phyloP scores from a whole-genome alignment of 371 early-diverging fungal species.

The Mortierella sp. region DNA sequence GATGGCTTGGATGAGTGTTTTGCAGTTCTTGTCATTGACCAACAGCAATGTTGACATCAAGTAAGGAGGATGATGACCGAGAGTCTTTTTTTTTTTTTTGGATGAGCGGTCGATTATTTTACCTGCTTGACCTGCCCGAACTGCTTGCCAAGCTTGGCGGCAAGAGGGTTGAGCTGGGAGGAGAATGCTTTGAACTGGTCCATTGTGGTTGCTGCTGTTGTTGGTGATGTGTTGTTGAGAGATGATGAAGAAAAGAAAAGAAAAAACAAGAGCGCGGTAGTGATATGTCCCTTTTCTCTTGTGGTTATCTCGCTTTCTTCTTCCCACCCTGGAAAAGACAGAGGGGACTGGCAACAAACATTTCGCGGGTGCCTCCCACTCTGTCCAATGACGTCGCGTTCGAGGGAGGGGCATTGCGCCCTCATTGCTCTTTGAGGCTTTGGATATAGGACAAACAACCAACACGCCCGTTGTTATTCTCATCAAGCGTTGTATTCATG shows the following conservation, averaged over 20 bases:
- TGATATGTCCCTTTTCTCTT: background rate
- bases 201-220: constrained; percentile 60
- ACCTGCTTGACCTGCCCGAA: constrained; percentile 89
- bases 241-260: constrained; percentile 3
- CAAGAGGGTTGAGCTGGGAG: constrained; percentile 80
- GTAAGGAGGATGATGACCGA: background rate
- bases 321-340: background rate
- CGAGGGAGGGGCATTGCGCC: background rate
- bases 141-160: constrained; percentile 77
- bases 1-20: background rate
- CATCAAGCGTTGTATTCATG: no score
- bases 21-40: background rate
- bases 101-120: constrained; percentile 16
- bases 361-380: background rate
- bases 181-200: constrained; percentile 74
- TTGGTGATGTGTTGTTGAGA: constrained; percentile 25
- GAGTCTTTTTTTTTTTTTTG: background rate
- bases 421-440: background rate
- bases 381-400: background rate
- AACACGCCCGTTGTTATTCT: no score
- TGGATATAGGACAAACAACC: no score
- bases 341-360: background rate
- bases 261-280: background rate
- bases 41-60: background rate
- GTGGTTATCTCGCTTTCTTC: background rate